These are phyloP conservation scores for Hypoxylon sp. DNA, from an alignment of 2,329 filamentous ascomycete species.

Conservation along the genomic window DNA sequence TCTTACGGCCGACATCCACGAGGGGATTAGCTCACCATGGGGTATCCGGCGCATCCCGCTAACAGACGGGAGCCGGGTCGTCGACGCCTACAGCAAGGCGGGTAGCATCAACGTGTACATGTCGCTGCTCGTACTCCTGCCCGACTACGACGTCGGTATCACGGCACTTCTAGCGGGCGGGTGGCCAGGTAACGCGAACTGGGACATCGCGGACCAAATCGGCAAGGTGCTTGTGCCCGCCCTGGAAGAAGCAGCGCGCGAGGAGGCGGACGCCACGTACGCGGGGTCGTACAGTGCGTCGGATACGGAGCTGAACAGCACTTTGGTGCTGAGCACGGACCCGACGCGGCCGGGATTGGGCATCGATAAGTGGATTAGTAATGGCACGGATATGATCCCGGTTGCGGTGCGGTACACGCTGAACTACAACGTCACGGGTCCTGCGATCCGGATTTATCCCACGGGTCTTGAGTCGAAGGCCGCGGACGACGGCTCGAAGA, in stretches of 20 bases:
- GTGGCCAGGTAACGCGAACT: constrained; percentile 52
- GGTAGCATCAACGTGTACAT: constrained; percentile 52
- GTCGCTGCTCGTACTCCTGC: constrained; percentile 49
- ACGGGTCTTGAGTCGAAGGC: constrained; percentile 46
- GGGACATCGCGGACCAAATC: constrained; percentile 51
- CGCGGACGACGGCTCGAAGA: constrained; percentile 22
- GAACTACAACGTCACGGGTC: constrained; percentile 48
- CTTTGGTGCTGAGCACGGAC: constrained; percentile 47
- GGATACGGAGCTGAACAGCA: constrained; percentile 36
- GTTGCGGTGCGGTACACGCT: constrained; percentile 49
- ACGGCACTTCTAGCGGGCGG: constrained; percentile 49
- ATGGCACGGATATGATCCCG: constrained; percentile 51
- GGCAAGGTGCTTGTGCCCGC: constrained; percentile 47
- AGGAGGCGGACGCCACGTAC: constrained; percentile 43
- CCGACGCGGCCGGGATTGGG: constrained; percentile 47
- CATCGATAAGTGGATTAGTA: constrained; percentile 49
- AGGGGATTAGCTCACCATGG: constrained; percentile 62
- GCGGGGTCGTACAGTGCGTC: constrained; percentile 45
- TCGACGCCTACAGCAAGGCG: constrained; percentile 53
- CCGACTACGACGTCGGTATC: constrained; percentile 53
- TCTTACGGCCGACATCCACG: constrained; percentile 56
- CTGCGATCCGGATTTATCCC: constrained; percentile 51
- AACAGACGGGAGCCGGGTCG: constrained; percentile 44
- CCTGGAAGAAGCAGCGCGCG: constrained; percentile 48
- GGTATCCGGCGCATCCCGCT: constrained; percentile 58